phyloP scores from a whole-genome alignment of 2,329 filamentous ascomycete genomes.

The Sodiomyces alkalinus region DNA sequence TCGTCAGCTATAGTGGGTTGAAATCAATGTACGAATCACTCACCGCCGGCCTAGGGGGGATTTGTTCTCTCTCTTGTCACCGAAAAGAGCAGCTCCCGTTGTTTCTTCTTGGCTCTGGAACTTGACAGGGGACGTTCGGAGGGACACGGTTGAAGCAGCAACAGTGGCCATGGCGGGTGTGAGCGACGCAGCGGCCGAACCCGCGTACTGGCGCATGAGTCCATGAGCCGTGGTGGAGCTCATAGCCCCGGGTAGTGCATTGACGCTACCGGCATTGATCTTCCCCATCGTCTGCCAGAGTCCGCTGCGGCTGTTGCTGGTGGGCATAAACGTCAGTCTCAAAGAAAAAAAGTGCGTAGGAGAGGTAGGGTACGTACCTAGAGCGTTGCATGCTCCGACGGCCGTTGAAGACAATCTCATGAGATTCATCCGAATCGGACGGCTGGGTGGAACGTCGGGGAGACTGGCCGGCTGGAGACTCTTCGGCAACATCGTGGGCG shows the following conservation, averaged over 20 bases:
- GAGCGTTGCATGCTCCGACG: slow-evolving; percentile 13
- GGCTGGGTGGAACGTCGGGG: not conserved
- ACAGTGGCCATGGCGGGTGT: slow-evolving; percentile 20
- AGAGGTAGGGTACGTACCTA: slow-evolving; percentile 13
- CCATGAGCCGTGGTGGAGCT: slow-evolving; percentile 38
- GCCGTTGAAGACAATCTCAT: slow-evolving; percentile 20
- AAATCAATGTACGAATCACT: too few relatives aligned
- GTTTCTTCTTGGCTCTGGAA: too few relatives aligned
- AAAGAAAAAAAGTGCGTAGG: not conserved
- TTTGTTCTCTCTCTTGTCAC: too few relatives aligned
- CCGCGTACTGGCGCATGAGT: slow-evolving; percentile 36
- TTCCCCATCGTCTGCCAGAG: slow-evolving; percentile 36
- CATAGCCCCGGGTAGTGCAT: slow-evolving; percentile 29
- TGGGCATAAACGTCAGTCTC: not conserved
- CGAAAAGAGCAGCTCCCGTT: too few relatives aligned
- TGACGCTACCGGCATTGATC: slow-evolving; percentile 28
- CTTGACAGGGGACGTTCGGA: not conserved
- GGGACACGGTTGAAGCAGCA: not conserved
- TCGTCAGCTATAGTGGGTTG: too few relatives aligned
- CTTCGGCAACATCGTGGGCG: not conserved
- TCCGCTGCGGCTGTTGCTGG: slow-evolving; percentile 23
- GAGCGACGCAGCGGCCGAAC: slow-evolving; percentile 35
- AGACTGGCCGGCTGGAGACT: not conserved
- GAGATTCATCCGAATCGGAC: not conserved
- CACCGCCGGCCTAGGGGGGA: too few relatives aligned